phyloP scores from a whole-genome alignment of 2,329 filamentous ascomycete genomes.

The Penicillium rolfsii region DNA sequence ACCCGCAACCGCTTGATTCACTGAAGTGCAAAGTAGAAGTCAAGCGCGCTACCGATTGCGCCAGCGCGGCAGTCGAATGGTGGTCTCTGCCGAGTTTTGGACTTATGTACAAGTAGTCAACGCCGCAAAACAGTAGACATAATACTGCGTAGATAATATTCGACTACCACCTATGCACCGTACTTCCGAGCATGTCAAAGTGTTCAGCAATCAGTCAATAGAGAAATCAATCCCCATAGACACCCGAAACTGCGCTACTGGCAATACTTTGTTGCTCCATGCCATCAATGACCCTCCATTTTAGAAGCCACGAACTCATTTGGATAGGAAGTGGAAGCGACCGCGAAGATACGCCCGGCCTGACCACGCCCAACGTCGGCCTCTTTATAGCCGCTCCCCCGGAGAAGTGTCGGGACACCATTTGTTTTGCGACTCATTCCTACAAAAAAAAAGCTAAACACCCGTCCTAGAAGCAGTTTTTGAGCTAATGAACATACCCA shows the following conservation, averaged over 20 bases:
- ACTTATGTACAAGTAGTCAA: no score
- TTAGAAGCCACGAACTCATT: background rate
- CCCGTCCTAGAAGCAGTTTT: background rate
- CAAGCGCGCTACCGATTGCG: no score
- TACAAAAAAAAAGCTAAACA: background rate
- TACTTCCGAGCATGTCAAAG: no score
- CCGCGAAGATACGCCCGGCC: background rate
- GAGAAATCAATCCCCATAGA: no score
- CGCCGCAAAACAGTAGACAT: no score
- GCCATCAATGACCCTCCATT: background rate
- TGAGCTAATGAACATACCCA: slow-evolving; percentile 1
- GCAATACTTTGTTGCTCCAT: background rate
- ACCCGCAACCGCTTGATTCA: no score
- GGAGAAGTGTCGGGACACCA: background rate
- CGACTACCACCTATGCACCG: no score
- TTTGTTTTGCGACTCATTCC: background rate
- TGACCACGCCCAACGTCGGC: background rate
- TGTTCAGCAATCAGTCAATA: no score
- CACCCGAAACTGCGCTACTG: background rate
- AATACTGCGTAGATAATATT: no score
- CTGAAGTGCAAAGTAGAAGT: no score
- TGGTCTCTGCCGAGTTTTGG: no score
- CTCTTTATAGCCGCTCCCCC: background rate
- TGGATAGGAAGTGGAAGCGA: background rate
- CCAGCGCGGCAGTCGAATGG: no score